These are phyloP conservation scores for Pseudozyma sp. DNA, from an alignment of 1,284 basidiomycete species.

Conservation along the genomic window DNA sequence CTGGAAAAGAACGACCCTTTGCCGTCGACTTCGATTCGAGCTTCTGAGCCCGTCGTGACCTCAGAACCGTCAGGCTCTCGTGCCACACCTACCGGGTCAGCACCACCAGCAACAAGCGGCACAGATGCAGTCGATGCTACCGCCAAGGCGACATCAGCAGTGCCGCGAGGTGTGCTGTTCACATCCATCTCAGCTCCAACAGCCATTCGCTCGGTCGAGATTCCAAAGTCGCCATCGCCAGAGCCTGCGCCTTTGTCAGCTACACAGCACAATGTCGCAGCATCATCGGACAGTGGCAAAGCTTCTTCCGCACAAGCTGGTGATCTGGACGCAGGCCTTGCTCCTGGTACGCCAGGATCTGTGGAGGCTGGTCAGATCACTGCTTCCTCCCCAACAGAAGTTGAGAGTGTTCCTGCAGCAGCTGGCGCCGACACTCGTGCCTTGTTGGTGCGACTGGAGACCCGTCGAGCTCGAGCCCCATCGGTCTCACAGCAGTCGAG, in stretches of 20 bases:
- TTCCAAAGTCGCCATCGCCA: slow-evolving; percentile 60
- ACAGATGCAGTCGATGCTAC: slow-evolving; percentile 14
- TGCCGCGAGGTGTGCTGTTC: slow-evolving; percentile 35
- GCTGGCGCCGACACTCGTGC: slow-evolving; percentile 24
- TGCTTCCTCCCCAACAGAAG: slow-evolving; percentile 15
- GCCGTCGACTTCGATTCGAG: slow-evolving; percentile 2
- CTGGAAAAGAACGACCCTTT: slow-evolving; percentile 23
- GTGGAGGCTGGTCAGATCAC: slow-evolving; percentile 8
- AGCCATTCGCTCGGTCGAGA: slow-evolving; percentile 58
- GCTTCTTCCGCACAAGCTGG: not conserved
- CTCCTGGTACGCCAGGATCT: not conserved
- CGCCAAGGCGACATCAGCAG: slow-evolving; percentile 16
- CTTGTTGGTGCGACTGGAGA: slow-evolving; percentile 26
- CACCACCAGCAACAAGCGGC: slow-evolving; percentile 3
- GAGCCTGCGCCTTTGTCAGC: slow-evolving; percentile 12
- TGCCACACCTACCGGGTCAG: slow-evolving; percentile 9
- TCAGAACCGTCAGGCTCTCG: slow-evolving; percentile 3
- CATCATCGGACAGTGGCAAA: not conserved
- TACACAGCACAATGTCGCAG: not conserved
- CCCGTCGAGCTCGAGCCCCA: slow-evolving; percentile 17
- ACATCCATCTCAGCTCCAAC: slow-evolving; percentile 51
- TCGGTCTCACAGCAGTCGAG: slow-evolving; percentile 13
- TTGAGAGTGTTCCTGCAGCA: not conserved
- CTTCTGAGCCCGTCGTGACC: slow-evolving; percentile 17
- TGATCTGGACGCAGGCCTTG: not conserved